phyloP scores from a whole-genome alignment of 2,329 filamentous ascomycete species.

The Alternaria angustiovoidea region DNA sequence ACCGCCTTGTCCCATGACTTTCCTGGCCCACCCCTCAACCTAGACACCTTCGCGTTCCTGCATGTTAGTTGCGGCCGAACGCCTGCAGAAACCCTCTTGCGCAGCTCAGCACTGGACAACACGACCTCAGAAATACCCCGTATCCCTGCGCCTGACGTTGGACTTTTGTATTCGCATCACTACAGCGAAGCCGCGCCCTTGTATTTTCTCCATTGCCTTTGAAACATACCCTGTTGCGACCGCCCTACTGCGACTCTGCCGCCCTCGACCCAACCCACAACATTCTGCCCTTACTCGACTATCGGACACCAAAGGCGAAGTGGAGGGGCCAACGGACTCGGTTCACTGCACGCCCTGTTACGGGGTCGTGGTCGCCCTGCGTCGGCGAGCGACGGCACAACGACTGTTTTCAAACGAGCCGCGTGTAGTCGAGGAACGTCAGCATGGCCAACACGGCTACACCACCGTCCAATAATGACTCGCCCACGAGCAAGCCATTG shows the following conservation, averaged over 20 bases:
- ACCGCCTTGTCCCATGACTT: conserved; percentile 1
- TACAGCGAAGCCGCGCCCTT: neutral
- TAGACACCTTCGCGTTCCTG: neutral
- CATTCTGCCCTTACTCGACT: neutral
- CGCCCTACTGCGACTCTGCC: neutral
- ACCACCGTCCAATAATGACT: conserved; percentile 32
- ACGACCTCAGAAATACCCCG: neutral
- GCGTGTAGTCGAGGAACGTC: neutral
- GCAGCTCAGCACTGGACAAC: neutral
- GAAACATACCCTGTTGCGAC: conserved; percentile 9
- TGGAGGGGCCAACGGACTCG: conserved; percentile 8
- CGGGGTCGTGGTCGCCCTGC: conserved; percentile 13
- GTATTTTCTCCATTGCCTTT: conserved; percentile 5
- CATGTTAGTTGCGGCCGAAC: neutral
- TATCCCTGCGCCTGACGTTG: neutral
- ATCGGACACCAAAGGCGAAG: conserved; percentile 2
- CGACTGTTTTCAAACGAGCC: conserved; percentile 4
- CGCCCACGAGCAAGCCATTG: conserved; percentile 26
- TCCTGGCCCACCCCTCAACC: conserved; percentile 1
- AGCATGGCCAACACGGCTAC: conserved; percentile 33
- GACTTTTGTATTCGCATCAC: conserved; percentile 7
- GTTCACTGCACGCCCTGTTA: conserved; percentile 13
- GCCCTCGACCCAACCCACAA: neutral
- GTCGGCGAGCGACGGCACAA: conserved; percentile 9
- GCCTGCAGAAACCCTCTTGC: neutral